Percentiles rank a stretch among this genome's conserved stretches.
phyloP scores from a whole-genome alignment of 2,329 filamentous ascomycete genomes.

The Pyricularia grisea region DNA sequence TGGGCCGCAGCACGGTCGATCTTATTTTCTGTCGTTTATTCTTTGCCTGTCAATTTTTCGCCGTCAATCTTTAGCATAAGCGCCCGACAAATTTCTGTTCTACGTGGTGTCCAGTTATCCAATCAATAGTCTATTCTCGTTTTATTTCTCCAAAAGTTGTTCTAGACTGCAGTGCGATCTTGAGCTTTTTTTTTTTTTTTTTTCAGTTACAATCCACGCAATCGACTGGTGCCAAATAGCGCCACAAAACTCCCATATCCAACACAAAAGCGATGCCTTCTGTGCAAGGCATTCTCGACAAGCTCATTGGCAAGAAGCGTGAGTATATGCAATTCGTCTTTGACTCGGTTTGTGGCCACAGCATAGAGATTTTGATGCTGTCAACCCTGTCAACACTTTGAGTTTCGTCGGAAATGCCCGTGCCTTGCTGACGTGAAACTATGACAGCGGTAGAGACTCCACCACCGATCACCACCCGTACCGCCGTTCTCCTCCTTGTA shows the following conservation, averaged over 20 bases:
- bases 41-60: neutral
- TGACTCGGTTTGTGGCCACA: neutral
- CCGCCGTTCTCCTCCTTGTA: conserved; percentile 26
- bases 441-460: conserved; percentile 18
- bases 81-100: neutral
- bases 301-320: conserved; percentile 14
- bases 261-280: conserved; percentile 10
- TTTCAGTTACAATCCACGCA: neutral
- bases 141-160: neutral
- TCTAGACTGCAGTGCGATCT: neutral
- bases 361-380: neutral
- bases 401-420: neutral
- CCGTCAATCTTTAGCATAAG: neutral
- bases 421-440: neutral
- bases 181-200: neutral
- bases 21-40: neutral
- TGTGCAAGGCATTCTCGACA: conserved; percentile 13
- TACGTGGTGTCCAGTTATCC: neutral
- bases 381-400: neutral
- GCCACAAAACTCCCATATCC: neutral
- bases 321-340: neutral
- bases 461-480: conserved; percentile 28
- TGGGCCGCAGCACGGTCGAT: neutral
- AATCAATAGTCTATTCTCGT: neutral
- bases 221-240: neutral